Conservation (phyloP, 352 stramenopile species). For the Phytophthora pistaciae region DNA sequence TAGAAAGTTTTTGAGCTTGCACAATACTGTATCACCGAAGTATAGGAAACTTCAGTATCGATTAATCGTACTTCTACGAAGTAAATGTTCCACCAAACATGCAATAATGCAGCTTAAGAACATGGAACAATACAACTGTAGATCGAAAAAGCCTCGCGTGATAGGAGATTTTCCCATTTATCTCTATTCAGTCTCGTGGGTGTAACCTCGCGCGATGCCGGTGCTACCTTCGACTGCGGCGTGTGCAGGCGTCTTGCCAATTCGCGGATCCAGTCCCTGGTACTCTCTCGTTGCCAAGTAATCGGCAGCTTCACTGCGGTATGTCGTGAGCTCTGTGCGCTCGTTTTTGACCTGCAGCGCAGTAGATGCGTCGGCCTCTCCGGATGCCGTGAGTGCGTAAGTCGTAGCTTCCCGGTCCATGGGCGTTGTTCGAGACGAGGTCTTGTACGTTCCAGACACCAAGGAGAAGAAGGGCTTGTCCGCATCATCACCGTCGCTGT, state of each 20-base stretch:
- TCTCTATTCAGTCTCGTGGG: slow-evolving; percentile 57
- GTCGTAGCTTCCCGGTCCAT: slow-evolving; percentile 18
- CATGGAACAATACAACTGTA: too few relatives aligned
- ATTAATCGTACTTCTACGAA: neutral
- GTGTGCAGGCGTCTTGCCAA: slow-evolving; percentile 83
- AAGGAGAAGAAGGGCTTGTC: slow-evolving; percentile 89
- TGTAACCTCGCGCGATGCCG: slow-evolving; percentile 84
- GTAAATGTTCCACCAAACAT: neutral
- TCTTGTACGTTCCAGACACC: slow-evolving; percentile 81
- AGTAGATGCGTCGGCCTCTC: slow-evolving; percentile 42
- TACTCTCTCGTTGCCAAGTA: slow-evolving; percentile 82
- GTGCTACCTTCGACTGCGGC: slow-evolving; percentile 76
- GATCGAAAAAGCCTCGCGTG: too few relatives aligned
- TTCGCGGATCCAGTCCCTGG: slow-evolving; percentile 78
- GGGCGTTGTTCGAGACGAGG: slow-evolving; percentile 29
- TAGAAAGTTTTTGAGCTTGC: neutral
- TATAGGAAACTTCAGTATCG: neutral
- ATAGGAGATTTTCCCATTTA: too few relatives aligned
- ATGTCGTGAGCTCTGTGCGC: slow-evolving; percentile 61
- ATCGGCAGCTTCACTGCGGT: slow-evolving; percentile 78
- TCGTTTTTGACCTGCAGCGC: slow-evolving; percentile 68
- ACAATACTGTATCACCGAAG: neutral
- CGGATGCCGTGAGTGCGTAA: slow-evolving; percentile 36
- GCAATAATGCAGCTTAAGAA: neutral
- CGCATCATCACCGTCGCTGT: slow-evolving; percentile 38